Evolutionary conservation across 177 flowering plant genomes (phyloP).

Genomic region (Vitis hybrid): DNA sequence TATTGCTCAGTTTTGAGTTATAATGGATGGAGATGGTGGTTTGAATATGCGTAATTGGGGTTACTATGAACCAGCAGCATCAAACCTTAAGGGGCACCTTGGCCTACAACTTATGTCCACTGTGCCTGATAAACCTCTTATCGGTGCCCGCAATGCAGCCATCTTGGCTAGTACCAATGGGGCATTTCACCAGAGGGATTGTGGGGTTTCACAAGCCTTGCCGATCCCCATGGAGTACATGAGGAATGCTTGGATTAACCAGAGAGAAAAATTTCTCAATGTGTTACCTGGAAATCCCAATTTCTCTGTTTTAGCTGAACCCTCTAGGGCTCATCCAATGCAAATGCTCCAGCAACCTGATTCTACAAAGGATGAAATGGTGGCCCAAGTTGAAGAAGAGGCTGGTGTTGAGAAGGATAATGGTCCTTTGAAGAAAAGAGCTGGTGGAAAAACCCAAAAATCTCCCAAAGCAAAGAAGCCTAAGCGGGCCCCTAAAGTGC

Average conservation of each 20-base stretch:
- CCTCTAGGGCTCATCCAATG: slow-evolving; percentile 11
- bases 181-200: slow-evolving; percentile 11
- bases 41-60: slow-evolving; percentile 18
- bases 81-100: slow-evolving; percentile 16
- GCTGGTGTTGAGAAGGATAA: slow-evolving; percentile 6
- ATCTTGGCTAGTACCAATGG: neutral
- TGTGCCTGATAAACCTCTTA: slow-evolving; percentile 7
- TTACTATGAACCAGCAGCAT: slow-evolving; percentile 12
- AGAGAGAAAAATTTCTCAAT: slow-evolving; percentile 16
- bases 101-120: slow-evolving; percentile 20
- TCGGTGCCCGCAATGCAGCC: slow-evolving; percentile 1
- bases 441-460: slow-evolving; percentile 9
- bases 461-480: slow-evolving; percentile 22
- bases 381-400: slow-evolving; percentile 5
- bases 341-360: slow-evolving; percentile 14
- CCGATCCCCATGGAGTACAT: slow-evolving; percentile 11
- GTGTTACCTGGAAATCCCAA: slow-evolving; percentile 11
- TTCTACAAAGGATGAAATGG: slow-evolving; percentile 8
- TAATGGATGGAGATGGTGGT: slow-evolving; percentile 4
- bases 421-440: slow-evolving; percentile 12
- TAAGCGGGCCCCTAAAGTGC: neutral
- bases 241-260: slow-evolving; percentile 19
- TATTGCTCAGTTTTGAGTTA: too few species aligned
- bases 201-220: slow-evolving; percentile 8
- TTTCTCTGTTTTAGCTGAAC: slow-evolving; percentile 6